Base-by-base conservation (phyloP, 148 eudicot species). In the Linanthus parryae region DNA sequence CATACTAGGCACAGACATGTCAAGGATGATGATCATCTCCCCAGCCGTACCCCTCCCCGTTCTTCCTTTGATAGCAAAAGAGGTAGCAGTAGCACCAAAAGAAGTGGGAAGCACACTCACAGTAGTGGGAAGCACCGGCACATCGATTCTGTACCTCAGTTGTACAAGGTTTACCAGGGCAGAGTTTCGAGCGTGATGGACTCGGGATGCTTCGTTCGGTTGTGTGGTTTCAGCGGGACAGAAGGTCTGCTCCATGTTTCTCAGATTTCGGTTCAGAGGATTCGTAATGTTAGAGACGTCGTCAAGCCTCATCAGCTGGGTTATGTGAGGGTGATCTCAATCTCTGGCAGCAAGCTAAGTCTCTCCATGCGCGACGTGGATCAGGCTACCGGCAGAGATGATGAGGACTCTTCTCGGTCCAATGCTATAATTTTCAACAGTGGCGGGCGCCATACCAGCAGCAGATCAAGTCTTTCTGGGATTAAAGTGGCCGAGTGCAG, bases 161-260 rank as follows among this genome's bases (percentile, higher is more conserved):
- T 87, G 53, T 81, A 64, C 57, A 35, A 62, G 64, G 94, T 92
- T 19, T 87, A 92, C 42, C 84, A 73, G 66, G 98, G 98, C 6
- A 77, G 83, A 42, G 90, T 87, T 30, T 76, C 90, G 5, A 75
- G 84, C 58, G 84, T 92, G 12, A 75, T 80, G 87, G 96, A 84
- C 15, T 43, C 68, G 3, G 98, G 96, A 17, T 88, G 90, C 48
- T 92, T 92, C 63, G 96, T 92, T 47, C 85, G 77, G 73, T 47
- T 92, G 23, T 53, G 12, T 25, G 96, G 72, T 20, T 67, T 79
- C 15, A 73, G 48, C 58, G 98, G 90, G 4, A 92, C 79, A 65
- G 98, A 92, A 61, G 98, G 98, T 14, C 57, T 92, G 49, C 88
- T 87, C 43, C 98, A 92, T 49, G 78, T 92, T 44, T 81, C 96